Conservation (phyloP, 495 filamentous ascomycete genomes). For the Hyaloscypha hepaticicola region DNA sequence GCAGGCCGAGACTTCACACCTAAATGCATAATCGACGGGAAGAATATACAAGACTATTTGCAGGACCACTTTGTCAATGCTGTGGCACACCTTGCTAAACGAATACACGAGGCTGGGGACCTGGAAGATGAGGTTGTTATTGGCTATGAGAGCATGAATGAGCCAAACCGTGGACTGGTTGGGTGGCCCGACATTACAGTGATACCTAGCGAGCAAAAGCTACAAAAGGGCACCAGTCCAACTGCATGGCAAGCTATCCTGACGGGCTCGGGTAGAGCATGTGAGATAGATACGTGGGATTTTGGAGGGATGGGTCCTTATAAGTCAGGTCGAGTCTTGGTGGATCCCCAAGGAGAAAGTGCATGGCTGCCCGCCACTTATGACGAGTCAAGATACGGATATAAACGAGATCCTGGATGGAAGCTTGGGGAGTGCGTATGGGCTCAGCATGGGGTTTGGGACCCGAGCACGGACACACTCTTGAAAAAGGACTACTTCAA, state of each 20-base stretch:
- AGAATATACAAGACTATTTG: constrained; percentile 95
- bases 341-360: constrained; percentile 83
- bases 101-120: constrained; percentile 88
- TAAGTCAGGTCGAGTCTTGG: constrained; percentile 75
- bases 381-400: constrained; percentile 86
- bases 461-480: constrained; percentile 72
- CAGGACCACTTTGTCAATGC: constrained; percentile 84
- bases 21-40: constrained; percentile 89
- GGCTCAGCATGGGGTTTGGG: constrained; percentile 97
- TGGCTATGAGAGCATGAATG: constrained; percentile 94
- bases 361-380: constrained; percentile 81
- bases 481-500: constrained; percentile 87
- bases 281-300: constrained; percentile 87
- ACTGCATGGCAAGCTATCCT: constrained; percentile 94
- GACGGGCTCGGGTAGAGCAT: constrained; percentile 83
- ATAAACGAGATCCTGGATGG: constrained; percentile 85
- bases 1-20: constrained; percentile 91
- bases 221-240: constrained; percentile 90
- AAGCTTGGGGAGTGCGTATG: constrained; percentile 90
- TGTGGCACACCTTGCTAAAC: constrained; percentile 72
- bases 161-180: constrained; percentile 87
- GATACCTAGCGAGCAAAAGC: constrained; percentile 83
- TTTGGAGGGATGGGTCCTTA: constrained; percentile 91
- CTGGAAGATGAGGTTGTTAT: constrained; percentile 86
- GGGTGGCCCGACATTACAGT: constrained; percentile 80